Evolutionary conservation across 2,329 filamentous ascomycete genomes (phyloP), one percentile per base, ranked within the genome.

Genomic region (Aspergillus brasiliensis): DNA sequence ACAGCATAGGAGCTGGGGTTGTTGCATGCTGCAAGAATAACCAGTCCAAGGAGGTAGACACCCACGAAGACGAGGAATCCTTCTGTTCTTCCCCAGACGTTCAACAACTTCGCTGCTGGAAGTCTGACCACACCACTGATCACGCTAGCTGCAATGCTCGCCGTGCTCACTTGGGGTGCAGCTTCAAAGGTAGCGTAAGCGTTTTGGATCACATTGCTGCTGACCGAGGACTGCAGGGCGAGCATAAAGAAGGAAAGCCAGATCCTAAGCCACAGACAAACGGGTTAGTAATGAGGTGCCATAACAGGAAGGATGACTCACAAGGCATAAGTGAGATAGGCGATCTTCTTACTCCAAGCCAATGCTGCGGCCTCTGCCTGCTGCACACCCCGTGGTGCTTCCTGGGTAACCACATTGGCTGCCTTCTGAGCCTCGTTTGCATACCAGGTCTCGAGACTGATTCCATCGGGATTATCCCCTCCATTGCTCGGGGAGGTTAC

Each of bases 1-100:
- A 87, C 86, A 13, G 86, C 84, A 68, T 87, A 91, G 1, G 82
- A 84, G 67, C 84, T 76, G 8, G 89, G 82, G 56, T 84, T 84
- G 4, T 81, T 78, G 71, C 86, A 88, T 1, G 79, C 78, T 1
- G 88, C 87, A 69, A 88, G 85, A 73, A 91, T 81, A 61, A 87
- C 78, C 54, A 88, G 77, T 11, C 82, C 81, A 0, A 82, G 52
- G 0, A 81, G 75, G 69, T 80, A 81, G 56, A 83, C 67, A 1
- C 73, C 61, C 0, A 84, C 70, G 62, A 83, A 83, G 44, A 86
- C 56, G 2, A 81, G 62, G 59, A 86, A 80, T n/a, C 83, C 86
- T 67, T 87, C 81, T 0, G 84, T 80, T 47, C 87, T 84, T 37
- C 86, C 87, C 81, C 83, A 89, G 21, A 87, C 75, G 71, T 89